Evolutionary conservation across 1,284 basidiomycete species (phyloP), one percentile per base, ranked within the genome.

Genomic region (Melampsora abietis-canadensis): DNA sequence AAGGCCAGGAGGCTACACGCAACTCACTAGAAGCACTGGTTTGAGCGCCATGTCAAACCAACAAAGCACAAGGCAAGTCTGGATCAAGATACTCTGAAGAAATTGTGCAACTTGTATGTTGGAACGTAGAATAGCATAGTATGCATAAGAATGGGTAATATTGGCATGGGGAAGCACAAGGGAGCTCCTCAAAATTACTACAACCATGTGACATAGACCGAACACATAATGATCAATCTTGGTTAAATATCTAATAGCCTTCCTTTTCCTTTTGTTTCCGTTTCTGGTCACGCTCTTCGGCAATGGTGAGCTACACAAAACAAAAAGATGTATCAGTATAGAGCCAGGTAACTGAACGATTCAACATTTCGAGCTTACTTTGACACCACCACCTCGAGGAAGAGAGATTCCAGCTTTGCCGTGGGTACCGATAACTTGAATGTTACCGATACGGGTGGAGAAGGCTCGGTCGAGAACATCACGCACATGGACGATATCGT

Each of bases 321-420:
- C 40, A 21, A 27, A 7, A 57, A 6, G 51, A 27, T 24, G 51
- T 24, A 14, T 37, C 27, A 62, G 34, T 34, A 14, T 4, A 4
- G 14, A 14, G 14, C 14, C 40, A 57, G 1, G 8, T 21, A n/a
- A n/a, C n/a, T 57, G 14, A 57, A 21, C 51, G 2, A 57, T 10
- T 15, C 8, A 14, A 44, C 40, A 14, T 3, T 34, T 62, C 27
- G 15, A 15, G 34, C 60, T 62, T n/a, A 74, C 40, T 85, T 94
- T 94, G 83, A 89, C 90, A 85, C 95, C 96, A 87, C 96, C 96
- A 85, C 95, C 95, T 86, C 92, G 94, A 81, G 95, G 95, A 82
- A 98, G 86, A 66, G 95, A 98, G 85, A 98, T 88, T 90, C 93
- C 94, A 75, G 95, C 88, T 88, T 98, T 98, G 83, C 83, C 87